Evolutionary conservation across 768 basidiomycete genomes (phyloP), one percentile per base, ranked within the genome.

Genomic region (Steccherinum ochraceum): DNA sequence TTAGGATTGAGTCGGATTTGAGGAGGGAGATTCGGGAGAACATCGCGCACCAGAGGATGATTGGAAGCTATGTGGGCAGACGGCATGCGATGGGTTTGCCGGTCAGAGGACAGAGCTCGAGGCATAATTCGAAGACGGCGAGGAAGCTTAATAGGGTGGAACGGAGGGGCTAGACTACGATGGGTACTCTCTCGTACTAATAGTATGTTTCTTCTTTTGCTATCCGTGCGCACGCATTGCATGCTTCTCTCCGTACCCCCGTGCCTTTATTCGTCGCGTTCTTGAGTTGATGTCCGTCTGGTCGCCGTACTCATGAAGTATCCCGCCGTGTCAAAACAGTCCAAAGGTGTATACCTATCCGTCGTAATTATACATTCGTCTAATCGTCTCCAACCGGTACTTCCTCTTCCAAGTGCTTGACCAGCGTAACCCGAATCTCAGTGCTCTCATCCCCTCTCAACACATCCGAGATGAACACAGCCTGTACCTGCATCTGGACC

Each of bases 401-500:
- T 67, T 99, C 96, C 68, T 99, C 96, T 64, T 99, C 96, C 56
- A 98, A 67, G 63, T 95, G 87, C 67, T 93, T 89, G 50, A 96
- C 70, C 57, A 99, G 70, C 58, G 81, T 87, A 49, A 99, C 95
- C 46, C 88, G 79, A 57, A 99, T 86, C 67, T 96, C 95, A 20
- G 95, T 98, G 56, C 73, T 83, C 61, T 97, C 95, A 61, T 97
- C 96, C 3, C 96, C 96, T 53, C 92, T 76, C 56, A 98, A 73
- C 3, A 86, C 83, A 61, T 99, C 96, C 2, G 91, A 91, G 19
- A 95, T 61, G 66, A 98, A 97, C 41, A 83, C 80, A 11, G 81
- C 86, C 53, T 93, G 87, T 18, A 94, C 93, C 65, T 95, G 94
- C 79, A 97, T 88, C 67, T 98, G 95, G 24, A 97, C 84, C 95